phyloP scores from a whole-genome alignment of 176 grass and related monocot species.

The Triticum urartu region DNA sequence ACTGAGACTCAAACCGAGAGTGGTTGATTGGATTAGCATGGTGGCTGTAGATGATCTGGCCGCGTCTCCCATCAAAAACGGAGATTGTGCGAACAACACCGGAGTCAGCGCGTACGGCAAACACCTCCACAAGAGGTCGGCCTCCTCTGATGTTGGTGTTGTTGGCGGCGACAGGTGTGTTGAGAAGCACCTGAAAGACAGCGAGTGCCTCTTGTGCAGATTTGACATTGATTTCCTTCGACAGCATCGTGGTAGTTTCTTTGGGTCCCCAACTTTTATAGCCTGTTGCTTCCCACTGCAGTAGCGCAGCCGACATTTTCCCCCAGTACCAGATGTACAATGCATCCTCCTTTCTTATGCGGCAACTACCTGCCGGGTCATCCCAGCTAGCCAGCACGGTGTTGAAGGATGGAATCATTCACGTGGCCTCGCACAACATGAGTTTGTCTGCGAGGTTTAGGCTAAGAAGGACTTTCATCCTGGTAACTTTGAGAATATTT shows the following conservation, averaged over 20 bases:
- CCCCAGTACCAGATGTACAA: background rate
- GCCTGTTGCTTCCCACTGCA: background rate
- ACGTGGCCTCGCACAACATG: too few relatives aligned
- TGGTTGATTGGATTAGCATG: too few relatives aligned
- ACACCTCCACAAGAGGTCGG: background rate
- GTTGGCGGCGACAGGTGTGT: background rate
- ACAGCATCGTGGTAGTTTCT: background rate
- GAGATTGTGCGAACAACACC: background rate
- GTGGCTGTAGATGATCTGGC: background rate
- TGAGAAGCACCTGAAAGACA: background rate
- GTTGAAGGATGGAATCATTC: too few relatives aligned
- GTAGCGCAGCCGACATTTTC: background rate
- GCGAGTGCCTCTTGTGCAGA: background rate
- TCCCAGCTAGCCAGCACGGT: too few relatives aligned
- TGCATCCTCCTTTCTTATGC: background rate
- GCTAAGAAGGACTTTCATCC: too few relatives aligned
- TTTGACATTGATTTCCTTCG: background rate
- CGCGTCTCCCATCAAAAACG: background rate
- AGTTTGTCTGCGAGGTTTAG: too few relatives aligned
- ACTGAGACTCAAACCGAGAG: too few relatives aligned
- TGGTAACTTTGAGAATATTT: too few relatives aligned
- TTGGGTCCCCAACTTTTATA: background rate
- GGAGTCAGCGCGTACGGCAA: background rate
- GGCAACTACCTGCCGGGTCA: background rate
- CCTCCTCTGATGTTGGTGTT: background rate